Base-by-base conservation (phyloP, 805 yeast genomes). In the Spathaspora girioi region DNA sequence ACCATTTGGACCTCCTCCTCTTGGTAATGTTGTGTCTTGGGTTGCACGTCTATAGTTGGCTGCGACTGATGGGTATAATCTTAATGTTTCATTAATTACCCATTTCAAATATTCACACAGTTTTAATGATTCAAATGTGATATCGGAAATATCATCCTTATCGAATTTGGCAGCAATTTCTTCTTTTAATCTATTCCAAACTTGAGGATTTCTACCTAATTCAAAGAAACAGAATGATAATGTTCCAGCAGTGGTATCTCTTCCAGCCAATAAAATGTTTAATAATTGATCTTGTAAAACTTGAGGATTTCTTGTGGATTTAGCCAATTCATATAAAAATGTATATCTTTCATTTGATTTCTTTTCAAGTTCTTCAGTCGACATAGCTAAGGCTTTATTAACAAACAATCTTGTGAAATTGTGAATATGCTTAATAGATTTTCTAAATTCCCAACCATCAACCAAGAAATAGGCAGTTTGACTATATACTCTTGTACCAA, bases 251-350 rank as follows among this genome's bases (percentile, higher is more conserved):
- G 75, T 70, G 10, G 75, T 70, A 52, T 68, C 70, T 59, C 75
- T 61, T 29, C 74, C 75, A 19, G 75, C 75, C 45, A 72, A 59
- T 66, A 72, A 64, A 46, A 72, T 72, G 54, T 72, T 72, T 58
- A 72, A 67, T 55, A 70, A 64, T 56, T 72, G 77, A 56, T 72
- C 77, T 53, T 65, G 67, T 49, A 72, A 67, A 3, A 68, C 65
- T 54, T 63, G 59, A 9, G 71, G 69, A 54, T 72, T 60, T 55
- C 67, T 65, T 7, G 76, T 72, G 48, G 67, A 66, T 57, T 72
- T 72, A 40, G 62, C 74, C 58, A 71, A 68, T 54, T 71, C 77
- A 53, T 71, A 71, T 56, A 71, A 67, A 58, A 71, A 71, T 10
- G 68, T 59, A 54, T 71, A 72, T 8, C 75, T 71, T 45, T 59